phyloP scores from a whole-genome alignment of 2,329 filamentous ascomycete genomes.

The Monosporascus sp. region DNA sequence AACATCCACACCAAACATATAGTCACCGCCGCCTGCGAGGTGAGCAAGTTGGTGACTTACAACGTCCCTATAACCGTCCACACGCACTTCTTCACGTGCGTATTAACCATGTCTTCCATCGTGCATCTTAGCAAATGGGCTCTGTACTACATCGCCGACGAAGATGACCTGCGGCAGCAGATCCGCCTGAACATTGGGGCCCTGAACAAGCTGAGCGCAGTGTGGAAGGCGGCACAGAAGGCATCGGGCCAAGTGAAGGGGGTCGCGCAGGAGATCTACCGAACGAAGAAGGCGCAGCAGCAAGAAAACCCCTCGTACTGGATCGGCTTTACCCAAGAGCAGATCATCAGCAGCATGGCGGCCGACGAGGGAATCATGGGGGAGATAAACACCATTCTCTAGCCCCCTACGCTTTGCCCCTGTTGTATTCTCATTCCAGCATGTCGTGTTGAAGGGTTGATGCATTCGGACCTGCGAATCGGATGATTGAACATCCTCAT shows the following conservation, averaged over 20 bases:
- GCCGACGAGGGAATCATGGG: constrained; percentile 56
- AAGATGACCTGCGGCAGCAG: constrained; percentile 66
- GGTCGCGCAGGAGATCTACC: constrained; percentile 73
- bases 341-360: constrained; percentile 50
- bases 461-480: too few species aligned
- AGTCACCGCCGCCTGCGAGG: constrained; percentile 70
- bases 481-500: too few species aligned
- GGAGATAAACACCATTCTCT: constrained; percentile 45
- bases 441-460: too few species aligned
- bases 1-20: constrained; percentile 75
- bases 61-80: constrained; percentile 68
- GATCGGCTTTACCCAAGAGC: constrained; percentile 49
- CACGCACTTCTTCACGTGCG: constrained; percentile 80
- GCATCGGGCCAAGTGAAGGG: constrained; percentile 70
- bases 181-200: constrained; percentile 76
- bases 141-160: constrained; percentile 56
- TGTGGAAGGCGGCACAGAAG: constrained; percentile 68
- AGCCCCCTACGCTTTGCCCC: constrained; percentile 10
- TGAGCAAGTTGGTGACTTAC: constrained; percentile 70
- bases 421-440: too few species aligned
- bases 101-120: constrained; percentile 72
- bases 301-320: constrained; percentile 50
- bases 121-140: constrained; percentile 79
- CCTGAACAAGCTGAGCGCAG: constrained; percentile 61
- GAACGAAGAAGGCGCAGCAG: constrained; percentile 51